Evolutionary conservation across 2,329 filamentous ascomycete species (phyloP), one percentile per base, ranked within the genome.

Genomic region (Aspergillus phoenicis): DNA sequence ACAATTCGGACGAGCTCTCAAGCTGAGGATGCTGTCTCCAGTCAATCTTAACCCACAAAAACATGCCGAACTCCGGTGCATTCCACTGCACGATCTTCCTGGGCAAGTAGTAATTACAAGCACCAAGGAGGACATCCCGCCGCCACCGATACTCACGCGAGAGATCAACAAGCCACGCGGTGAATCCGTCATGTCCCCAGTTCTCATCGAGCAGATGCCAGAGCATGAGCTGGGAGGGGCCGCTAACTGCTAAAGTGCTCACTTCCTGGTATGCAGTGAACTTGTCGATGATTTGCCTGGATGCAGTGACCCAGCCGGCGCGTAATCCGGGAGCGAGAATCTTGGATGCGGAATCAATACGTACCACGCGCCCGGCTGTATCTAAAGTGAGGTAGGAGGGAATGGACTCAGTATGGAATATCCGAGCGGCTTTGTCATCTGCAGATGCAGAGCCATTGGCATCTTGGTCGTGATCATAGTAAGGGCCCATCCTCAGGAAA

Each of bases 271-370:
- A 90, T 36, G 88, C 88, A 63, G 88, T 82, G 75, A 90, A 95
- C 48, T 88, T 84, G 75, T 94, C 89, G 61, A 93, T 80, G 55
- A 97, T 83, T 78, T 96, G 89, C 68, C 87, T 87, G 2, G 89
- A 89, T 0, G 88, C 93, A 0, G 91, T 95, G 60, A 96, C 84
- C 93, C 93, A 97, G 39, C 91, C 92, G 38, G 89, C 77, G 49
- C 91, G 85, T 15, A 88, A 86, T 2, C 91, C 91, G 0, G 92
- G 91, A 0, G 90, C 84, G 20, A 95, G 83, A 1, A 95, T 89
- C 78, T 96, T 96, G 70, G 89, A 93, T 76, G 95, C 92, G 1
- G 90, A 93, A 74, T 96, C 91, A 78, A 96, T 84, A 51, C 91
- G 88, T 81, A 96, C 82, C 33, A 96, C 91, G 57, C 91, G 88